Percentiles rank a stretch among this genome's conserved stretches.
Conservation (phyloP, 768 basidiomycete species). For the Podaxis rugospora region DNA sequence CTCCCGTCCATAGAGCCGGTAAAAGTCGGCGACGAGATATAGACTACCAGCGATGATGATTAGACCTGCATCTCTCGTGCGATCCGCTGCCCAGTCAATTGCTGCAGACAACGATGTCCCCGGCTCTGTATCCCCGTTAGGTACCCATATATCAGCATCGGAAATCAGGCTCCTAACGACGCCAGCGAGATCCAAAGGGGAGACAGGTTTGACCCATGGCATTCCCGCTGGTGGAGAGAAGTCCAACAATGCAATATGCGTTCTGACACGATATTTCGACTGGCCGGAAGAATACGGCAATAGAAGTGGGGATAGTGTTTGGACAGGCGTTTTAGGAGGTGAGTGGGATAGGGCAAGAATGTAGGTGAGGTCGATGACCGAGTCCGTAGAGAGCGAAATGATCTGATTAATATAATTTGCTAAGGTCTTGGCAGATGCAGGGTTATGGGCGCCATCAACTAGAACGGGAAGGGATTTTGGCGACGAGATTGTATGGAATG, state of each 20-base stretch:
- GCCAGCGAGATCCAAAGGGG: slow-evolving; percentile 43
- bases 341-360: slow-evolving; percentile 83
- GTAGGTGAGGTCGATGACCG: slow-evolving; percentile 50
- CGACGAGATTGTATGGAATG: slow-evolving; percentile 49
- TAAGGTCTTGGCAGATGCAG: slow-evolving; percentile 19
- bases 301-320: slow-evolving; percentile 70
- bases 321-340: slow-evolving; percentile 73
- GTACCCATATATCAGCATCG: slow-evolving; percentile 8
- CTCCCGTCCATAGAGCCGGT: slow-evolving; percentile 34
- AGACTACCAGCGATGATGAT: slow-evolving; percentile 86
- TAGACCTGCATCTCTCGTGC: slow-evolving; percentile 32
- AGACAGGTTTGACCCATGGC: slow-evolving; percentile 85
- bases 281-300: slow-evolving; percentile 20
- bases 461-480: slow-evolving; percentile 40
- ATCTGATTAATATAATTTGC: neutral
- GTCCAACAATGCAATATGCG: slow-evolving; percentile 47
- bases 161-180: slow-evolving; percentile 41
- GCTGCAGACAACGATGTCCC: slow-evolving; percentile 25
- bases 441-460: slow-evolving; percentile 93
- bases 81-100: slow-evolving; percentile 35
- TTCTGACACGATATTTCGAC: slow-evolving; percentile 20
- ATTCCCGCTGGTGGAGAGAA: slow-evolving; percentile 85
- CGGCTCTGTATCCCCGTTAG: slow-evolving; percentile 14
- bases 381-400: slow-evolving; percentile 1
- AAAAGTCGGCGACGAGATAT: slow-evolving; percentile 93